Evolutionary conservation across 1,284 basidiomycete species (phyloP), one percentile per base, ranked within the genome.

Genomic region (Boletus subluridellus): DNA sequence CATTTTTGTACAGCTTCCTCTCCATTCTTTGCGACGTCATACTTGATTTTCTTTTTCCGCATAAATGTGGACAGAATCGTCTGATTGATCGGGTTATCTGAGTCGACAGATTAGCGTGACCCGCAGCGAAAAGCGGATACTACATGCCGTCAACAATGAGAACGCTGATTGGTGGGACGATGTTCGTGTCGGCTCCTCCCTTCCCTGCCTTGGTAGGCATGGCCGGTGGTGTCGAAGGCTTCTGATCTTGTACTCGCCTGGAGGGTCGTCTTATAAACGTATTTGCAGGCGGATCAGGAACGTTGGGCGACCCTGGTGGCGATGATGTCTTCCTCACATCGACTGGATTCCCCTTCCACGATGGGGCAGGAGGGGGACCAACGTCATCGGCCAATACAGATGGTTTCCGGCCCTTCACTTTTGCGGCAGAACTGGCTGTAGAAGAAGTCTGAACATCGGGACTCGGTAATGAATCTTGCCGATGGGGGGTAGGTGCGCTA

Each of bases 81-180:
- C 70, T 96, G 95, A 73, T 99, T 99, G 78, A 99, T 99, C 4
- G 94, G 92, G 71, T 99, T 99, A 77, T 99, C 97, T 98, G 66
- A 11, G 30, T 49, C 24, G 32, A 58, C 45, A 53, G 60, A 62
- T 58, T 47, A 66, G 55, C 58, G 51, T 60, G 37, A 50, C 48
- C 59, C 57, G 45, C 44, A 60, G n/a, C 54, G 21, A 49, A 57
- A 24, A 49, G 52, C 28, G 48, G 54, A 69, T 63, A 42, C 14
- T 17, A 77, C 84, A 61, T 60, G 94, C 95, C 95, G 74, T 98
- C 95, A 32, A 98, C 95, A 62, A 98, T 95, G 65, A 98, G 81
- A 0, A 98, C 95, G 66, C 92, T 95, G 70, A 98, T 95, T 0
- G 95, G 95, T 5, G 95, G 95, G 2, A 95, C 88, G 41, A 96